Evolutionary conservation across 768 basidiomycete genomes (phyloP), one percentile per base, ranked within the genome.

Genomic region (Mycena floridula): DNA sequence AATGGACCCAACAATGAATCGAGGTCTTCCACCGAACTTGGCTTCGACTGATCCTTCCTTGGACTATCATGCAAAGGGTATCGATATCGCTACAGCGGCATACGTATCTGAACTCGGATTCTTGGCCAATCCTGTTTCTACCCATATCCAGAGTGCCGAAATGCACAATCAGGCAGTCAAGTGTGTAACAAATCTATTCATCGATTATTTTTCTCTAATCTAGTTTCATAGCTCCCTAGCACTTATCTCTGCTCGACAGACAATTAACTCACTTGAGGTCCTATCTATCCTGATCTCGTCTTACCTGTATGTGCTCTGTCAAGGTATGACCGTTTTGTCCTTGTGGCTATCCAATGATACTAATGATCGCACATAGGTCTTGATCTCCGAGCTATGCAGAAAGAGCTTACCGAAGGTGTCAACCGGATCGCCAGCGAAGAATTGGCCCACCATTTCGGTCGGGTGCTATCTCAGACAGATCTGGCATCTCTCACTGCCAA

Each of bases 131-230:
- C 89, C 90, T 0, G 89, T 92, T 9, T 85, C 84, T 3, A 88
- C 87, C 0, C 83, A 86, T 52, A 79, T 89, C 40, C 88, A 92
- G 55, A 85, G 83, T 2, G 89, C 89, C 1, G 89, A 93, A 65
- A 89, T 91, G 85, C 87, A 90, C 58, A 93, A 93, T 53, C 90
- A 93, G 61, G 85, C 90, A 36, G 77, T 93, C 62, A 93, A 93
- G 86, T 89, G 50, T 48, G 85, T 68, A 9, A 5, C 42, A 26
- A 23, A 27, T 11, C 21, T 12, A 39, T 42, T 37, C 11, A 15
- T n/a, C n/a, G n/a, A n/a, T n/a, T n/a, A n/a, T n/a, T 41, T 16
- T 32, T 36, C 49, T 36, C 42, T 52, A 35, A 37, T 51, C 49
- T 36, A 42, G 51, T 35, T 32, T 50, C 26, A 24, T 52, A 89